phyloP scores from a whole-genome alignment of 805 yeast species.

The Teunomyces tritomae region DNA sequence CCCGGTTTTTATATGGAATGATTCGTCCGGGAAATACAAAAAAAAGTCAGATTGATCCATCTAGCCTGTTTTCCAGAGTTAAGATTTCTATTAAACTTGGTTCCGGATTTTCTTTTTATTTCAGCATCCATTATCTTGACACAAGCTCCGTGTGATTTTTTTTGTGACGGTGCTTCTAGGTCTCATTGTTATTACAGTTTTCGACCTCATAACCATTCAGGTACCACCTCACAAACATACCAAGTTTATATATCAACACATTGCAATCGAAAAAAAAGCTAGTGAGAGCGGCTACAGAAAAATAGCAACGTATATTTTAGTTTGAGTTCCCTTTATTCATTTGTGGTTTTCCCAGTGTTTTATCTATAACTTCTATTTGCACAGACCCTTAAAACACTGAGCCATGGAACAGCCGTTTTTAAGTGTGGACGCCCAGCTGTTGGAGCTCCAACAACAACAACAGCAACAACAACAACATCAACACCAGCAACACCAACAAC shows the following conservation, averaged over 20 bases:
- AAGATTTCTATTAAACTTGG: no score
- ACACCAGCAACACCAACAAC: constrained; percentile 4
- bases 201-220: constrained; percentile 4
- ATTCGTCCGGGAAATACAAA: background rate
- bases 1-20: constrained; percentile 1
- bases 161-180: background rate
- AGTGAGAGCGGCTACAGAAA: background rate
- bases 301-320: no score
- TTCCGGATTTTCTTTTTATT: background rate
- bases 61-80: no score
- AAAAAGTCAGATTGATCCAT: background rate
- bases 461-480: constrained; percentile 8
- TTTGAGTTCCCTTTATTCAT: no score
- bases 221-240: background rate
- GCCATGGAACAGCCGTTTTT: constrained; percentile 17
- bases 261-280: background rate
- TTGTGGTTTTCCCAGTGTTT: no score
- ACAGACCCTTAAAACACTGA: constrained; percentile 9
- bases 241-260: background rate
- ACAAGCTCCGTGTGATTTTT: background rate
- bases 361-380: background rate
- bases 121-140: background rate
- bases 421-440: constrained; percentile 10
- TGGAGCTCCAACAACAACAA: constrained; percentile 9
- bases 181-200: background rate